Base-by-base conservation (phyloP, 176 grass and related monocot genomes). In the Phyllostachys edulis region DNA sequence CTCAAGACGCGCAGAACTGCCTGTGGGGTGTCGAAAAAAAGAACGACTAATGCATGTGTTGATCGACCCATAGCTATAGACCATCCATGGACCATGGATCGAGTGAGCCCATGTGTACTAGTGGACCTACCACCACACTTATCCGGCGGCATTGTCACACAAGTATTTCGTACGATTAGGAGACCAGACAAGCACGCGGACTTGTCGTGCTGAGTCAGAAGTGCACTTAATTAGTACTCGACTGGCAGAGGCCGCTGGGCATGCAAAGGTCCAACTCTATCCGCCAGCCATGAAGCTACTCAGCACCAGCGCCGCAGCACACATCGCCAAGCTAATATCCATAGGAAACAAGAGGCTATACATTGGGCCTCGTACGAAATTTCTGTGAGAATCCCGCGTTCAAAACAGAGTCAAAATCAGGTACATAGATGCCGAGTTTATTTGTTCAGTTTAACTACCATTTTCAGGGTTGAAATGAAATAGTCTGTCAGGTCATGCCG, bases 211-310 rank as follows among this genome's bases (percentile, higher is more conserved):
- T 18, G 78, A 76, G 42, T 76, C 45, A 59, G 36, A 87, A 61
- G 71, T 20, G 42, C 11, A 32, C 52, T 40, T 40, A 40, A 8
- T 34, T 1, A 17, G 47, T 36, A 46, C 34, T 37, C 0, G 55
- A 38, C 12, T 66, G 39, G 39, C 59, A 27, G 46, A 59, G 73
- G 63, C 64, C 39, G 64, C 51, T 24, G 66, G 27, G 27, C 18
- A 61, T 8, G 42, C 26, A 9, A 15, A 26, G 1, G 13, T 11
- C 50, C 79, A 76, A 20, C 27, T 47, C 78, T 61, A 66, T 86
- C 85, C 49, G 63, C 86, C 86, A 77, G 72, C 79, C 13, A 10
- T 63, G 79, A 77, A 71, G 42, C 72, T 40, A 54, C 63, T 77
- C 64, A 42, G 39, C 63, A 57, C 54, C 26, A 9, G 13, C 56